Conservation (phyloP, 1,284 basidiomycete species). For the Ustilago tritici region DNA sequence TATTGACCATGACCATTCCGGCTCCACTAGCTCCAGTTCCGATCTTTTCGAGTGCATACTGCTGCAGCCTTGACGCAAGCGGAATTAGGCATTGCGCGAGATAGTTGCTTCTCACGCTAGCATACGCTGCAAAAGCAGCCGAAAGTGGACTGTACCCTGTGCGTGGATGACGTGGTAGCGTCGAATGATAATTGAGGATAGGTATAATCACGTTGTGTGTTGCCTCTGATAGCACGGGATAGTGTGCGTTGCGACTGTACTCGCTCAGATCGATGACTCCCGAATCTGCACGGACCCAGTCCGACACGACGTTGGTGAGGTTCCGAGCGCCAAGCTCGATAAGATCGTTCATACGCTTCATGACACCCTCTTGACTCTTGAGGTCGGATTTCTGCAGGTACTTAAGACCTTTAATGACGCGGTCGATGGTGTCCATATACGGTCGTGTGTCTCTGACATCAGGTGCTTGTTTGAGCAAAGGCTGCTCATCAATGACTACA, state of each 20-base stretch:
- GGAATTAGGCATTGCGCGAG: conserved; percentile 48
- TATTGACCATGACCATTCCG: conserved; percentile 54
- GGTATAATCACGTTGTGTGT: conserved; percentile 55
- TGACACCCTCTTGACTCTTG: conserved; percentile 57
- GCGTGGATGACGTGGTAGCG: conserved; percentile 53
- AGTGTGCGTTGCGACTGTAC: conserved; percentile 38
- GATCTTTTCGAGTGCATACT: conserved; percentile 55
- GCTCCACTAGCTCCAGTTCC: conserved; percentile 39
- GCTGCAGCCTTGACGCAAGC: conserved; percentile 34
- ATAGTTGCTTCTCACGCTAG: conserved; percentile 46
- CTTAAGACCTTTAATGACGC: conserved; percentile 60
- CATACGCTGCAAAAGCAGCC: conserved; percentile 45
- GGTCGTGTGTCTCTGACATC: conserved; percentile 57
- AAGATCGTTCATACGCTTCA: conserved; percentile 63
- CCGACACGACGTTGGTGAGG: conserved; percentile 56
- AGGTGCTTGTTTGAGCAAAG: conserved; percentile 62
- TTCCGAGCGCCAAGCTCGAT: conserved; percentile 64
- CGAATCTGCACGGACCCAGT: conserved; percentile 62
- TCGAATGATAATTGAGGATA: conserved; percentile 57
- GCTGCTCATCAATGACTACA: conserved; percentile 66
- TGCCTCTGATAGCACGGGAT: conserved; percentile 48
- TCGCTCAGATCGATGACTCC: conserved; percentile 56
- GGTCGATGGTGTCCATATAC: conserved; percentile 66
- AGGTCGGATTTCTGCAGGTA: conserved; percentile 49
- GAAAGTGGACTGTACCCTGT: conserved; percentile 54